Evolutionary conservation across 805 yeast species (phyloP).

Genomic region (Suhomyces xylopsoci): DNA sequence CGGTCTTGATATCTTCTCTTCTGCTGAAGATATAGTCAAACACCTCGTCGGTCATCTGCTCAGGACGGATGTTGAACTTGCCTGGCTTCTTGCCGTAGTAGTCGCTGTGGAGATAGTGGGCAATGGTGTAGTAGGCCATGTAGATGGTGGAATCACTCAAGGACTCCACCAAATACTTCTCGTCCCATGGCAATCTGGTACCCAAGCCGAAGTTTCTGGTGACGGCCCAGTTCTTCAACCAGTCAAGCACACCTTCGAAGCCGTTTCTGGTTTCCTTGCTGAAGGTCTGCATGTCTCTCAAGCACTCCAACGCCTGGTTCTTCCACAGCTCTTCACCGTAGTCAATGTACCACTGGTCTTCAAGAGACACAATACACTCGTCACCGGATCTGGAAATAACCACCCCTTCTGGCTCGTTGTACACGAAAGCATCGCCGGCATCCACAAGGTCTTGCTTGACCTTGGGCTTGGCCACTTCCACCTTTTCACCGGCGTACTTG

Average conservation of each 20-base stretch:
- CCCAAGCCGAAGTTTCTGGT: constrained; percentile 96
- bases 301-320: constrained; percentile 72
- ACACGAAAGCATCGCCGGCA: constrained; percentile 76
- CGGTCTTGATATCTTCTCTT: constrained; percentile 52
- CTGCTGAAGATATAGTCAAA: constrained; percentile 87
- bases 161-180: constrained; percentile 87
- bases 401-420: constrained; percentile 88
- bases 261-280: constrained; percentile 83
- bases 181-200: constrained; percentile 95
- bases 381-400: constrained; percentile 96
- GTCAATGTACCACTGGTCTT: constrained; percentile 98
- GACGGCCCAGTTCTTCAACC: constrained; percentile 98
- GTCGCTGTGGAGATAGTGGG: constrained; percentile 82
- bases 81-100: constrained; percentile 78
- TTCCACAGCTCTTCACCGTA: constrained; percentile 96
- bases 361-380: constrained; percentile 91
- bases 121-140: constrained; percentile 90
- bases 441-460: constrained; percentile 79
- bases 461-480: constrained; percentile 86
- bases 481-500: constrained; percentile 81
- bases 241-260: constrained; percentile 88
- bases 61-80: constrained; percentile 68
- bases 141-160: constrained; percentile 94
- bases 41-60: constrained; percentile 87
- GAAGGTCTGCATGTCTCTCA: constrained; percentile 72